Base-by-base conservation (phyloP, 129 eudicot species). In the Flaveria sonorensis region DNA sequence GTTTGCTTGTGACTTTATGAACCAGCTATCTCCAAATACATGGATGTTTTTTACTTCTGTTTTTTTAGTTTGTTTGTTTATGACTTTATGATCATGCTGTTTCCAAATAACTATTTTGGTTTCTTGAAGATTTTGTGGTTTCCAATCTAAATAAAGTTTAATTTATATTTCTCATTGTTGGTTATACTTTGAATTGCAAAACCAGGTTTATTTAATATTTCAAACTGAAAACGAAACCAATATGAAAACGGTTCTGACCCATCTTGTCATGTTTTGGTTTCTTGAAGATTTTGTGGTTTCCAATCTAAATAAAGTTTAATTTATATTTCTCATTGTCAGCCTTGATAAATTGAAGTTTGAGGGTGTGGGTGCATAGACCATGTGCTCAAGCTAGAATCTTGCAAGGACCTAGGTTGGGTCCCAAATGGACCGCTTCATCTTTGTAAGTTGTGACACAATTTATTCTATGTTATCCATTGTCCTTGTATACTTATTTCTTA, bases 391-490 rank as follows among this genome's bases (percentile, higher is more conserved):
- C 56, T 71, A 61, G 42, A 24, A 32, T 59, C 57, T 63, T 72
- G 79, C 50, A 53, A 79, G 72, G 72, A 28, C 62, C 40, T 55
- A 70, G 77, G 47, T 70, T 71, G 52, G 82, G 71, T 48, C 65
- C 65, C 72, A 78, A 74, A 48, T 60, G 78, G 83, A 80, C 79
- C 83, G 68, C 83, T 72, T 74, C 36, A 72, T 72, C 45, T 42
- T 72, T 36, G 75, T 74, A 59, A 65, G 26, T 74, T 66, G 64
- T 32, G 73, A 19, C 16, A 15, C n/a, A 45, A 59, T 51, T 71
- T 36, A 73, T 72, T 65, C 52, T 72, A 24, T 61, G 43, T 39
- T 73, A 28, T 72, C 26, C 36, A 63, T 26, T 52, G 60, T 72
- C 56, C 42, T 61, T 63, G 6, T 32, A 26, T 40, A 63, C 48